Percentiles rank a stretch among this genome's conserved stretches.
These are phyloP conservation scores for Pezizomycotina sp. DNA, from an alignment of 2,329 filamentous ascomycete genomes.

Conservation along the genomic window DNA sequence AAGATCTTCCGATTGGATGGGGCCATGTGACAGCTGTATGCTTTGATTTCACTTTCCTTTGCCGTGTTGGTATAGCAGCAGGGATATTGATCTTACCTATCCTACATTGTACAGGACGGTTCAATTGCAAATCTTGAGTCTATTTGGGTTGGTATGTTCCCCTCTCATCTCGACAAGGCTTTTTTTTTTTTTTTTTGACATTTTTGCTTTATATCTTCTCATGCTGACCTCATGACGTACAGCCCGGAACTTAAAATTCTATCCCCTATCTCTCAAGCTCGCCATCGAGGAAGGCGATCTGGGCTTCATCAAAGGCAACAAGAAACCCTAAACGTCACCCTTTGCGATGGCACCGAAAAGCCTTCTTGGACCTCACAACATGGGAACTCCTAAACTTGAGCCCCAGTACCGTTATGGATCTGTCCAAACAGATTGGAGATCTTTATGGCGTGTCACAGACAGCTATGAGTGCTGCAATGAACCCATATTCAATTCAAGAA, in stretches of 20 bases:
- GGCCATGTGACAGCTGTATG: slow-evolving; percentile 30
- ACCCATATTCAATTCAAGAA: slow-evolving; percentile 31
- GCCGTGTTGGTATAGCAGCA: not conserved
- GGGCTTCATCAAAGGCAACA: slow-evolving; percentile 24
- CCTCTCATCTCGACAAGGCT: not conserved
- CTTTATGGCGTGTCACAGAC: slow-evolving; percentile 31
- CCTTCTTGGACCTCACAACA: slow-evolving; percentile 29
- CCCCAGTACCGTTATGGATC: slow-evolving; percentile 30
- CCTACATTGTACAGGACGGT: slow-evolving; percentile 34
- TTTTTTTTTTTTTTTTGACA: not conserved
- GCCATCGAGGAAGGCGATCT: slow-evolving; percentile 26
- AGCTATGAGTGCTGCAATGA: slow-evolving; percentile 28
- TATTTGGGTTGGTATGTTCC: slow-evolving; percentile 29
- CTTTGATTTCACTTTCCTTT: not conserved
- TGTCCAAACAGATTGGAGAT: slow-evolving; percentile 29
- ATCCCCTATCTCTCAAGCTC: slow-evolving; percentile 30
- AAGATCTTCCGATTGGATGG: slow-evolving; percentile 28
- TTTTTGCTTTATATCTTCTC: too few species aligned
- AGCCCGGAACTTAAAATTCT: slow-evolving; percentile 36
- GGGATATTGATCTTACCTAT: slow-evolving; percentile 1
- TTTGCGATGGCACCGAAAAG: slow-evolving; percentile 24
- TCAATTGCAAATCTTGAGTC: slow-evolving; percentile 34
- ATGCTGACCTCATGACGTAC: too few species aligned
- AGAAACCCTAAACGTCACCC: slow-evolving; percentile 26
- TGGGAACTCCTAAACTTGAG: slow-evolving; percentile 36